Percentiles rank a stretch among this genome's conserved stretches.
These are phyloP conservation scores for Athelia sp. DNA, from an alignment of 1,284 basidiomycete genomes.

Conservation along the genomic window DNA sequence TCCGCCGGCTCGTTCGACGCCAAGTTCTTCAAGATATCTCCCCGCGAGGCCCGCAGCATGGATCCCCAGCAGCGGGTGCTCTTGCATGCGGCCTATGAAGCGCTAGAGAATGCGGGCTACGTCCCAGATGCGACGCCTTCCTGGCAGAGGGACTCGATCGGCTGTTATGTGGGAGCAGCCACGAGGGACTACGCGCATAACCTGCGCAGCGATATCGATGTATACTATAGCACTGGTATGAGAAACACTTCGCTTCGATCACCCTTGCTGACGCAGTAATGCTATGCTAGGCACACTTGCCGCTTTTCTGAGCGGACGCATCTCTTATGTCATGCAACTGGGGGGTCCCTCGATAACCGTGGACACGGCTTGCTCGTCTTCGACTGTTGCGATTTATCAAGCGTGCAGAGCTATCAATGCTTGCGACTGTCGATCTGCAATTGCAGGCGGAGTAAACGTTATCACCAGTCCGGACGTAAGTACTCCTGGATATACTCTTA, in stretches of 20 bases:
- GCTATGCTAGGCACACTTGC: slow-evolving; percentile 51
- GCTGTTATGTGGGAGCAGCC: slow-evolving; percentile 61
- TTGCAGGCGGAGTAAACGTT: slow-evolving; percentile 72
- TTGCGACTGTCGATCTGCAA: slow-evolving; percentile 59
- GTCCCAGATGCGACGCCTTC: slow-evolving; percentile 50
- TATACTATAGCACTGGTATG: slow-evolving; percentile 69
- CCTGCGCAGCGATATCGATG: slow-evolving; percentile 54
- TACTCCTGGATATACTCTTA: no score
- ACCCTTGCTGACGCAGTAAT: not conserved
- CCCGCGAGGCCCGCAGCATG: slow-evolving; percentile 67
- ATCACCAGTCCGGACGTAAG: slow-evolving; percentile 69
- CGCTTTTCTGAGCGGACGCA: slow-evolving; percentile 65
- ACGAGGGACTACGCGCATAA: slow-evolving; percentile 69
- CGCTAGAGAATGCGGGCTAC: slow-evolving; percentile 66
- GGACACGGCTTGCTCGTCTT: slow-evolving; percentile 72
- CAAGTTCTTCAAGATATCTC: slow-evolving; percentile 65
- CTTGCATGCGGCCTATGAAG: slow-evolving; percentile 60
- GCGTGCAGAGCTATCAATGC: slow-evolving; percentile 59
- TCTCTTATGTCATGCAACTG: slow-evolving; percentile 63
- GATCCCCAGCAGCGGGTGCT: slow-evolving; percentile 71
- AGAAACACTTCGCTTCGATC: not conserved
- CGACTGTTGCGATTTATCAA: slow-evolving; percentile 59
- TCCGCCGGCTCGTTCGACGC: slow-evolving; percentile 53
- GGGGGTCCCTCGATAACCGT: slow-evolving; percentile 66
- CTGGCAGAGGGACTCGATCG: slow-evolving; percentile 49